These are phyloP conservation scores for Myriosclerotinia curreyana DNA, from an alignment of 2,329 filamentous ascomycete genomes.

Conservation along the genomic window DNA sequence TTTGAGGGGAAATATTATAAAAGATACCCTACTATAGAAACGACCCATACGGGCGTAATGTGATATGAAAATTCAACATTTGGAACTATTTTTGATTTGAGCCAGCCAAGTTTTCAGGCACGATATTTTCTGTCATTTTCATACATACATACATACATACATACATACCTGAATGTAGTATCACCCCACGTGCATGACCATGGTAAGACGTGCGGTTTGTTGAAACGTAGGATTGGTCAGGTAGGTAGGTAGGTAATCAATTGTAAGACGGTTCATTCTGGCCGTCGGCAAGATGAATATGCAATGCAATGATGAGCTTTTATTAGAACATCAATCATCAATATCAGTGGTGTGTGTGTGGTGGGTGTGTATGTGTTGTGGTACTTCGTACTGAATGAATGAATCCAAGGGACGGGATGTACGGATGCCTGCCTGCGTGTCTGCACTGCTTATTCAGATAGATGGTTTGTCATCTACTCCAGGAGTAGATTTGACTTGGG, in stretches of 20 bases:
- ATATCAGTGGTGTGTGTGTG: too few species aligned
- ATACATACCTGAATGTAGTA: not conserved
- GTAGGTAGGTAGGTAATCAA: too few species aligned
- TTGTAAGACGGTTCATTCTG: not conserved
- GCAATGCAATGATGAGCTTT: constrained; percentile 3
- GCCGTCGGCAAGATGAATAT: not conserved
- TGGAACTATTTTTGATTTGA: constrained; percentile 2
- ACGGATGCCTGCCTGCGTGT: too few species aligned
- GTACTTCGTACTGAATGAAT: too few species aligned
- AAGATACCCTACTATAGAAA: constrained; percentile 25
- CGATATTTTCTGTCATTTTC: not conserved
- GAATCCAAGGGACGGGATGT: too few species aligned
- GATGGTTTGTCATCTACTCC: too few species aligned
- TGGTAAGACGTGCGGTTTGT: not conserved
- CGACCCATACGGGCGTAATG: constrained; percentile 8
- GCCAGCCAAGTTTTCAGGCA: not conserved
- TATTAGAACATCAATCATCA: constrained; percentile 5
- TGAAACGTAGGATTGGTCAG: not conserved
- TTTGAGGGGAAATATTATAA: constrained; percentile 9
- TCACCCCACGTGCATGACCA: not conserved
- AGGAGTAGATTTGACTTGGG: too few species aligned
- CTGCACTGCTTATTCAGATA: too few species aligned
- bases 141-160: too few species aligned
- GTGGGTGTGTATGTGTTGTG: too few species aligned
- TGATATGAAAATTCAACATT: constrained; percentile 21